A percentile compares a stretch with the other conserved stretches of the same genome.
These are phyloP conservation scores for Venturia effusa DNA, from an alignment of 2,329 filamentous ascomycete genomes.

Conservation along the genomic window DNA sequence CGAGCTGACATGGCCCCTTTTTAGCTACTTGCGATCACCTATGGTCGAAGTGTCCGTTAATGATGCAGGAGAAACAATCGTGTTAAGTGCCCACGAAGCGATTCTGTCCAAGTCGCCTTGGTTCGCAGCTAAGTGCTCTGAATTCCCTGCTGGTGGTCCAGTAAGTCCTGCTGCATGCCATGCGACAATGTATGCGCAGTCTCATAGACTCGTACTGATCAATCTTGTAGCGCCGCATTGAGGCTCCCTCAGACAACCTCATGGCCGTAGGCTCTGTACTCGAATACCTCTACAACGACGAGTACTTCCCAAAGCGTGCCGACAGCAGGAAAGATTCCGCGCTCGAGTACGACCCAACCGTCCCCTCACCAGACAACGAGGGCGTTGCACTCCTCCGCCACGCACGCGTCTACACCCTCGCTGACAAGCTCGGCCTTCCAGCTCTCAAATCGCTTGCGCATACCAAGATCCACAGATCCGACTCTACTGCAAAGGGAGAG, in stretches of 20 bases:
- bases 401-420: slow-evolving; percentile 80
- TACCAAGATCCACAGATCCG: slow-evolving; percentile 85
- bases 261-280: slow-evolving; percentile 70
- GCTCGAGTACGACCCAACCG: slow-evolving; percentile 57
- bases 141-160: slow-evolving; percentile 50
- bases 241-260: slow-evolving; percentile 56
- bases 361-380: slow-evolving; percentile 60
- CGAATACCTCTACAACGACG: slow-evolving; percentile 73
- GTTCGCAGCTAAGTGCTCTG: slow-evolving; percentile 53
- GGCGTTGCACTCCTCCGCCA: slow-evolving; percentile 79
- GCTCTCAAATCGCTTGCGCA: slow-evolving; percentile 66
- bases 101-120: slow-evolving; percentile 65
- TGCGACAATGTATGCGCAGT: background rate
- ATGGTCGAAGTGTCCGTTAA: slow-evolving; percentile 36
- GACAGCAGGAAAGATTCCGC: slow-evolving; percentile 52
- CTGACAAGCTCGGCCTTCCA: slow-evolving; percentile 59
- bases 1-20: background rate
- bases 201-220: background rate
- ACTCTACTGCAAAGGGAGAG: slow-evolving; percentile 79
- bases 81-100: slow-evolving; percentile 69
- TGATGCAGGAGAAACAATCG: slow-evolving; percentile 45
- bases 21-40: slow-evolving; percentile 37
- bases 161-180: slow-evolving; percentile 35
- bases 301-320: slow-evolving; percentile 64
- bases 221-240: slow-evolving; percentile 51